A percentile compares a stretch with the other conserved stretches of the same genome.
phyloP scores from a whole-genome alignment of 805 yeast genomes.

The Yamadazyma sp. region DNA sequence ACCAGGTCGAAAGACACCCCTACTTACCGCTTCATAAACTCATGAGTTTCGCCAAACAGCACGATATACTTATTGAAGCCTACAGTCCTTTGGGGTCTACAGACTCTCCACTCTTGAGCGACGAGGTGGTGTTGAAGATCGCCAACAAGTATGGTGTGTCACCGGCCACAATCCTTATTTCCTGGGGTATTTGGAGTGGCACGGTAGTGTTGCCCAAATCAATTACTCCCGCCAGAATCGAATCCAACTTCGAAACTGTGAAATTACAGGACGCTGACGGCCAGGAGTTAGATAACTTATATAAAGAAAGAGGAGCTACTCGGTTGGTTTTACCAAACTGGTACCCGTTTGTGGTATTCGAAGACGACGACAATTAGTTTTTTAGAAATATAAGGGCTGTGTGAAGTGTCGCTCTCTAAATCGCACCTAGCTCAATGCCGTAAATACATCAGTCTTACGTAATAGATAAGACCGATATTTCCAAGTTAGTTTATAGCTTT shows the following conservation, averaged over 20 bases:
- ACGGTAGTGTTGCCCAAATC: slow-evolving; percentile 47
- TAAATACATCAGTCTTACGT: too few species aligned
- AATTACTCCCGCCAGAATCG: slow-evolving; percentile 28
- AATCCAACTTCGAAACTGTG: slow-evolving; percentile 34
- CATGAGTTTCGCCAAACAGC: slow-evolving; percentile 49
- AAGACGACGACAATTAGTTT: too few species aligned
- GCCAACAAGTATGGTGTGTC: slow-evolving; percentile 43
- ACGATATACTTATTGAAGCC: slow-evolving; percentile 51
- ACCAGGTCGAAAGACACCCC: slow-evolving; percentile 73
- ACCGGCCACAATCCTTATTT: slow-evolving; percentile 52
- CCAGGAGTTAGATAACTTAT: too few species aligned
- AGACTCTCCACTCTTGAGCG: slow-evolving; percentile 51
- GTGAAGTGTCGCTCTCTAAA: too few species aligned
- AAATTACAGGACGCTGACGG: slow-evolving; percentile 39
- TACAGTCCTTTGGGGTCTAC: slow-evolving; percentile 75
- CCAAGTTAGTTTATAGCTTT: too few species aligned
- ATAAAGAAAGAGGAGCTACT: too few species aligned
- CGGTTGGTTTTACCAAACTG: too few species aligned
- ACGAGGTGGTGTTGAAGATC: slow-evolving; percentile 41
- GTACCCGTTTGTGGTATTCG: too few species aligned
- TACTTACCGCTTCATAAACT: slow-evolving; percentile 45
- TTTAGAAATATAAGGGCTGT: too few species aligned
- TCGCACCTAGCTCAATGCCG: too few species aligned
- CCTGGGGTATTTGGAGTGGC: slow-evolving; percentile 61
- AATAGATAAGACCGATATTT: too few species aligned